Percentiles rank a stretch among this genome's conserved stretches.
phyloP scores from a whole-genome alignment of 169 alveolate genomes.

The Eimeria sp. region DNA sequence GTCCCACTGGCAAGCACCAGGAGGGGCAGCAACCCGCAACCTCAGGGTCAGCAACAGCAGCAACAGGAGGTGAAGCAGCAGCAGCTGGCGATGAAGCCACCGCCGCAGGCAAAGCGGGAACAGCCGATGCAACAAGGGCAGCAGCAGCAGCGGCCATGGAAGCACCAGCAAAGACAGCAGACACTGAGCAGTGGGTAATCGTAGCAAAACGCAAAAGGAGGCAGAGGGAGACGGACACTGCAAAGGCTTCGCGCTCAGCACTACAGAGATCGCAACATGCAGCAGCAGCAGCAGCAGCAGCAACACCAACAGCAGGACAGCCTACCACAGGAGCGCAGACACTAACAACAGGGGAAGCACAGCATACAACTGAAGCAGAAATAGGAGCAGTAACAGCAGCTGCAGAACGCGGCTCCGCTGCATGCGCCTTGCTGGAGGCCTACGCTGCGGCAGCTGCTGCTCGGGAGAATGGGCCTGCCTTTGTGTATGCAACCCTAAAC shows the following conservation, averaged over 20 bases:
- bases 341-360: no score
- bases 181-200: neutral
- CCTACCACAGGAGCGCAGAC: no score
- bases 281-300: no score
- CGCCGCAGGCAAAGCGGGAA: neutral
- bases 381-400: neutral
- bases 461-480: neutral
- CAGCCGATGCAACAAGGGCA: neutral
- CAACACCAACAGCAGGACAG: no score
- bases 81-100: neutral
- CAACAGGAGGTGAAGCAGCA: neutral
- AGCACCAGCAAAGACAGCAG: no score
- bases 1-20: neutral
- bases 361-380: neutral
- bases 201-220: neutral
- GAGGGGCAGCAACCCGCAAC: neutral
- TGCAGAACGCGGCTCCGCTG: neutral
- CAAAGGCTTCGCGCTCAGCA: no score
- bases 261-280: no score
- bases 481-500: neutral
- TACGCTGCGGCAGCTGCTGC: conserved; percentile 9
- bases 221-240: no score
- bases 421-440: neutral
- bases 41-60: neutral
- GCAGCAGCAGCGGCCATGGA: no score